These are phyloP conservation scores for Alloascoidea hylecoeti DNA, from an alignment of 805 yeast genomes.

Conservation along the genomic window DNA sequence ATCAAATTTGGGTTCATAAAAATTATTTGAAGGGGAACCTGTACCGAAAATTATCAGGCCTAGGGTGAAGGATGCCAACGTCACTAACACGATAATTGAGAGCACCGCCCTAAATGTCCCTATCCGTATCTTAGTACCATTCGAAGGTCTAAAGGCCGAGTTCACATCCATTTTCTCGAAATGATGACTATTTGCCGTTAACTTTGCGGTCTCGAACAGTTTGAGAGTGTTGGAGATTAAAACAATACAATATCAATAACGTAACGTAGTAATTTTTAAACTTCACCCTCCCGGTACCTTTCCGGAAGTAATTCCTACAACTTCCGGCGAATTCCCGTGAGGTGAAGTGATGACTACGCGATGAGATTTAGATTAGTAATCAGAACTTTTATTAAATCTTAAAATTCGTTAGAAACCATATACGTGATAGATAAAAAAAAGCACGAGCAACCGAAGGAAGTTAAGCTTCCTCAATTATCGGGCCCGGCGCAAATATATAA, in stretches of 20 bases:
- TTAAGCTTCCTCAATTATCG: no score
- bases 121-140: background rate
- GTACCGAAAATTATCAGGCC: background rate
- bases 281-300: background rate
- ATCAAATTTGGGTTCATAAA: conserved; percentile 5
- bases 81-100: conserved; percentile 10
- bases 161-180: no score
- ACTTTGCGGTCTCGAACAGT: no score
- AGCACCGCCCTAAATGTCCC: conserved; percentile 3
- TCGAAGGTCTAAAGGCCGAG: background rate
- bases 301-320: background rate
- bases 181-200: no score
- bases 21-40: background rate
- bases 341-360: background rate
- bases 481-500: no score
- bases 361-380: background rate
- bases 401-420: background rate
- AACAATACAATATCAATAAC: background rate
- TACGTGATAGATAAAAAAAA: background rate
- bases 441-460: background rate
- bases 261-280: background rate
- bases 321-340: conserved; percentile 1
- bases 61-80: conserved; percentile 10
- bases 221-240: background rate
- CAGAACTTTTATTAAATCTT: background rate